phyloP scores from a whole-genome alignment of 73 alveolate species.

The Diophrys sp. region DNA sequence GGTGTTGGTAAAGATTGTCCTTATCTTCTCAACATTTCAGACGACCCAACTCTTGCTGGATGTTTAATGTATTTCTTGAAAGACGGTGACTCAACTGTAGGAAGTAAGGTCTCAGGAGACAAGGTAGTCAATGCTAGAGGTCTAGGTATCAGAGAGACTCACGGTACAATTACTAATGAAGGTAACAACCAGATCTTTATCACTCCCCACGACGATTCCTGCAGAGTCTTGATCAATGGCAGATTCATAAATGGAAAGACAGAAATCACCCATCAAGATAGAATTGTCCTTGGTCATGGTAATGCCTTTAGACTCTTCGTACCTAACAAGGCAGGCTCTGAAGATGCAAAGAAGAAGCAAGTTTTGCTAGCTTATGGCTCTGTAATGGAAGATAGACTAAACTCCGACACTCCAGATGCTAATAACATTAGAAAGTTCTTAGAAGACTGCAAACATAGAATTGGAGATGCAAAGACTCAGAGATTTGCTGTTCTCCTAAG shows the following conservation, averaged over 20 bases:
- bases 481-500: not conserved
- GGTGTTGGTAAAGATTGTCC: conserved; percentile 9
- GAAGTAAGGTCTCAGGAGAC: not conserved
- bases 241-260: not conserved
- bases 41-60: conserved; percentile 28
- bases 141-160: conserved; percentile 9
- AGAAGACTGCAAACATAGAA: not conserved
- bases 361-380: not conserved
- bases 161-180: not conserved
- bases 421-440: not conserved
- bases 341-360: not conserved
- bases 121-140: conserved; percentile 1
- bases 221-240: conserved; percentile 18
- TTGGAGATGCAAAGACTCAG: conserved; percentile 3
- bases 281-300: conserved; percentile 24
- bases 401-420: conserved; percentile 8
- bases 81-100: not conserved
- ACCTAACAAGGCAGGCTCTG: not conserved
- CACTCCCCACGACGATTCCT: not conserved
- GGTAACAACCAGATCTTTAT: not conserved
- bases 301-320: conserved; percentile 17
- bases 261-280: not conserved
- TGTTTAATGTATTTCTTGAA: conserved; percentile 1
- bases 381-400: conserved; percentile 10
- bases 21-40: conserved; percentile 18